These are phyloP conservation scores for Dalbergia cochinchinensis DNA, from an alignment of 306 rosid species.

Conservation along the genomic window DNA sequence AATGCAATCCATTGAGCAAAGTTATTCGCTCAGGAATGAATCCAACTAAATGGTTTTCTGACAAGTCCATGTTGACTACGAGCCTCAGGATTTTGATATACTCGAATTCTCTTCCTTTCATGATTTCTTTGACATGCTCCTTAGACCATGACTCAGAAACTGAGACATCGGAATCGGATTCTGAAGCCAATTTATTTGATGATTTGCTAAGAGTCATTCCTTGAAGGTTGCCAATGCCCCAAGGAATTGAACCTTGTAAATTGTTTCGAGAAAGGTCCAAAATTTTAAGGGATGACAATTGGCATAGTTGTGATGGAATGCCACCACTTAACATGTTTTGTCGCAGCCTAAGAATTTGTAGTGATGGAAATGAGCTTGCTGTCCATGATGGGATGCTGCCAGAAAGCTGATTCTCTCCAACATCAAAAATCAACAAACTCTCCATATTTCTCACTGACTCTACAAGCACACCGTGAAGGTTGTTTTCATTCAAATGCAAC, in stretches of 20 bases:
- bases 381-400: slow-evolving; percentile 46
- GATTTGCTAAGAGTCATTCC: slow-evolving; percentile 12
- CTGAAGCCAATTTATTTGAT: not conserved
- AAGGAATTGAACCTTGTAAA: slow-evolving; percentile 38
- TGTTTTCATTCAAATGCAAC: slow-evolving; percentile 42
- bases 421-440: not conserved
- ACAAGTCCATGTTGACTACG: slow-evolving; percentile 36
- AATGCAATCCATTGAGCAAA: not conserved
- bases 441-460: not conserved
- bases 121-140: not conserved
- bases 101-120: slow-evolving; percentile 29
- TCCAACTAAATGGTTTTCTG: slow-evolving; percentile 38
- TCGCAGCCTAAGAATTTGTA: slow-evolving; percentile 36
- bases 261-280: slow-evolving; percentile 37
- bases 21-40: slow-evolving; percentile 20
- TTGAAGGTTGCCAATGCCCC: slow-evolving; percentile 22
- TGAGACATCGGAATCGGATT: too few relatives aligned
- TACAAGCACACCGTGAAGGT: slow-evolving; percentile 14
- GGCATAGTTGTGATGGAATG: slow-evolving; percentile 43
- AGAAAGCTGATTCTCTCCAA: slow-evolving; percentile 37
- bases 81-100: not conserved
- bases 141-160: not conserved
- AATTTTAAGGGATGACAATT: not conserved
- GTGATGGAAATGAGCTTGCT: not conserved
- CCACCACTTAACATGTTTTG: slow-evolving; percentile 3